These are phyloP conservation scores for Rosa persica DNA, from an alignment of 306 rosid genomes.

Conservation along the genomic window DNA sequence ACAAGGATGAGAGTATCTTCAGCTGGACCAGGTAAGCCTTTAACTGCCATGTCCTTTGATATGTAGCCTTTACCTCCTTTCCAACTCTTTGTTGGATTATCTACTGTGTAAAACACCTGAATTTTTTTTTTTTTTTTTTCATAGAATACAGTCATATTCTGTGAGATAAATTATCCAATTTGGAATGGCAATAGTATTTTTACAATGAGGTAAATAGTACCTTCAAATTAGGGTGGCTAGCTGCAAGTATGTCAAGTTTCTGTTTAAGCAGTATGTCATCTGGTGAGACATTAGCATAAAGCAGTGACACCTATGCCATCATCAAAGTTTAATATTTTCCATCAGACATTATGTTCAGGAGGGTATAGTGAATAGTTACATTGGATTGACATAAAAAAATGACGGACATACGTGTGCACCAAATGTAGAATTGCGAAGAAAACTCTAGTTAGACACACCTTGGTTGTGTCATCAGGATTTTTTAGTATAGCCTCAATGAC, in stretches of 20 bases:
- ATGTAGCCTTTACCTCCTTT: slow-evolving; percentile 85
- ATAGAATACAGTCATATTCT: slow-evolving; percentile 8
- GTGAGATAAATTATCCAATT: slow-evolving; percentile 5
- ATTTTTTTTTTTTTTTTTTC: slow-evolving; percentile 20
- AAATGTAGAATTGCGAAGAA: neutral
- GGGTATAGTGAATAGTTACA: neutral
- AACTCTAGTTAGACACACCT: slow-evolving; percentile 44
- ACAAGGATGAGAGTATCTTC: slow-evolving; percentile 81
- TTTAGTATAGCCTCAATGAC: slow-evolving; percentile 89
- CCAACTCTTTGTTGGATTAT: slow-evolving; percentile 83
- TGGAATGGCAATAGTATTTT: slow-evolving; percentile 5
- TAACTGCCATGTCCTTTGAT: slow-evolving; percentile 75
- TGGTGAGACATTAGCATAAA: slow-evolving; percentile 83
- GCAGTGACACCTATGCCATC: slow-evolving; percentile 67
- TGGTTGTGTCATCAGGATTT: slow-evolving; percentile 87
- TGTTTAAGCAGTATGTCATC: slow-evolving; percentile 94
- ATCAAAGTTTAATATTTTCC: slow-evolving; percentile 32
- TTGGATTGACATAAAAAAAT: neutral
- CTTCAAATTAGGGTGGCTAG: slow-evolving; percentile 89
- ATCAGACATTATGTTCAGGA: neutral
- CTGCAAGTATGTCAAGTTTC: slow-evolving; percentile 82
- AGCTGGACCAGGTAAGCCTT: slow-evolving; percentile 87
- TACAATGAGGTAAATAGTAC: slow-evolving; percentile 34
- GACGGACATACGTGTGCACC: too few species aligned
- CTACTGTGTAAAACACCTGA: slow-evolving; percentile 83